Percentiles rank a stretch among this genome's conserved stretches.
phyloP scores from a whole-genome alignment of 257 asterid species.

The Vinca minor region DNA sequence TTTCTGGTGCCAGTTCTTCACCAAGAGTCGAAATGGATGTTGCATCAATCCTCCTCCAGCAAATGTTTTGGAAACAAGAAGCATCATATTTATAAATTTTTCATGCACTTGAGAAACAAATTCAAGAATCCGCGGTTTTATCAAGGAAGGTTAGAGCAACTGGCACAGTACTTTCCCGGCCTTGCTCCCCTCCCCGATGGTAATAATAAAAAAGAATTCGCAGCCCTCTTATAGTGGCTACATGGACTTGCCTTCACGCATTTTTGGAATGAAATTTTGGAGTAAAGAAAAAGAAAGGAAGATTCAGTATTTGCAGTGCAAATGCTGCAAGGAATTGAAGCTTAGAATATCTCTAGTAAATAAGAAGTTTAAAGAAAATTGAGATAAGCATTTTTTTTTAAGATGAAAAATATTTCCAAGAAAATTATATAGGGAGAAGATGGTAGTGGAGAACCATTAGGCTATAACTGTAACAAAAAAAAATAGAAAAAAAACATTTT shows the following conservation, averaged over 20 bases:
- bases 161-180: too few species aligned
- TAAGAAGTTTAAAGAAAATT: not conserved
- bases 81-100: constrained; percentile 15
- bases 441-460: constrained; percentile 34
- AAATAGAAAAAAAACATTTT: constrained; percentile 11
- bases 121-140: not conserved
- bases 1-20: constrained; percentile 40
- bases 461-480: constrained; percentile 24
- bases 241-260: constrained; percentile 17
- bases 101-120: not conserved
- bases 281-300: constrained; percentile 38
- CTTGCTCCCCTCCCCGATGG: too few species aligned
- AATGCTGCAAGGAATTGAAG: constrained; percentile 20
- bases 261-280: constrained; percentile 13
- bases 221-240: constrained; percentile 1
- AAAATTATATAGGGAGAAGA: constrained; percentile 5
- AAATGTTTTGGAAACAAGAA: constrained; percentile 26
- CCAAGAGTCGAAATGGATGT: constrained; percentile 23
- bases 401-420: not conserved
- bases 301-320: constrained; percentile 15
- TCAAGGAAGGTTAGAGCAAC: not conserved
- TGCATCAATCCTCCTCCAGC: constrained; percentile 9
- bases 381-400: too few species aligned
- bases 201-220: too few species aligned
- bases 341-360: not conserved